These are phyloP conservation scores for Lenwebbia sp. DNA, from an alignment of 345 rosid species.

Conservation along the genomic window DNA sequence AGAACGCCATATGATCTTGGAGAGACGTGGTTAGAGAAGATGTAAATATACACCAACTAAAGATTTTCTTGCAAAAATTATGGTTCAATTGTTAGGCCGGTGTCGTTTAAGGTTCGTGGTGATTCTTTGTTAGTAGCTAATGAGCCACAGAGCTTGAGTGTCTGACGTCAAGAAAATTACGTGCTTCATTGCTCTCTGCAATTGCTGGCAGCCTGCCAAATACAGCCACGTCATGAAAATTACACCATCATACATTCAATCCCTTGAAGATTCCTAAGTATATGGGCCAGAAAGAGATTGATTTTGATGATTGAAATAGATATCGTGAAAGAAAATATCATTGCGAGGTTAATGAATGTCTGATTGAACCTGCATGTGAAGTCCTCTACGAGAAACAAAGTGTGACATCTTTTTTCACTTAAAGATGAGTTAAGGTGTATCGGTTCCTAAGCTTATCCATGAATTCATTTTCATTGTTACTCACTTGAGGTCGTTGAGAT, in stretches of 20 bases:
- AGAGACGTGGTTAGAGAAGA: neutral
- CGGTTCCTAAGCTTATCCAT: neutral
- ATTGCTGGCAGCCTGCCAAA: neutral
- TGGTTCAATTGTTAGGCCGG: neutral
- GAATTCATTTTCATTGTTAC: neutral
- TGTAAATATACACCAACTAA: neutral
- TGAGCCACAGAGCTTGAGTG: neutral
- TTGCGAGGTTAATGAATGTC: neutral
- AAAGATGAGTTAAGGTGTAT: neutral
- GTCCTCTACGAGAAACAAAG: too few relatives aligned
- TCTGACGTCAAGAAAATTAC: neutral
- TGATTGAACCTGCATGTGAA: too few relatives aligned
- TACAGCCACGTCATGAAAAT: neutral
- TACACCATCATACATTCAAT: neutral
- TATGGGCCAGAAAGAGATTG: neutral
- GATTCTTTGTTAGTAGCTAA: neutral
- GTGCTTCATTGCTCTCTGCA: neutral
- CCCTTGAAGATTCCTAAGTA: too few relatives aligned
- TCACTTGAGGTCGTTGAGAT: neutral
- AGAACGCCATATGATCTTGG: constrained; percentile 17
- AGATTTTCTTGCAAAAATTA: neutral
- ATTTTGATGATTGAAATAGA: neutral
- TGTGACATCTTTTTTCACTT: neutral
- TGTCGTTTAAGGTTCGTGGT: neutral
- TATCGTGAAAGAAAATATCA: neutral